Conservation (phyloP, 768 basidiomycete species). For the Termitomyces sp. region DNA sequence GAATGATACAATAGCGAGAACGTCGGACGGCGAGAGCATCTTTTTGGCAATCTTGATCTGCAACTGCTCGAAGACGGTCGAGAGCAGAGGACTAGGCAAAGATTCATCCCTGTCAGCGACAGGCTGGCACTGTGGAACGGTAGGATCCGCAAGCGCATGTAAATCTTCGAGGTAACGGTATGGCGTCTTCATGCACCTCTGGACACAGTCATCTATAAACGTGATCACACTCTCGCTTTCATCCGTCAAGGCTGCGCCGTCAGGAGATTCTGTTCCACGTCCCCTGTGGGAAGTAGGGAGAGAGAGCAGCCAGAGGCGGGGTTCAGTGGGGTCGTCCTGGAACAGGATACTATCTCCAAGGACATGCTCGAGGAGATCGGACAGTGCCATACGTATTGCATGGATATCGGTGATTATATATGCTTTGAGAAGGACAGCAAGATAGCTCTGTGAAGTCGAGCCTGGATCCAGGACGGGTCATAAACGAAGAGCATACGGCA, state of each 20-base stretch:
- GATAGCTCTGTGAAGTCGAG: slow-evolving; percentile 53
- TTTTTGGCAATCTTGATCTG: slow-evolving; percentile 57
- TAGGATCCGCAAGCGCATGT: slow-evolving; percentile 24
- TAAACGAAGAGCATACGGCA: not conserved
- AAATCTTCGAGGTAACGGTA: slow-evolving; percentile 82
- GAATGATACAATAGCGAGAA: slow-evolving; percentile 58
- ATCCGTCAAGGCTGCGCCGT: slow-evolving; percentile 46
- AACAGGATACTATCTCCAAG: slow-evolving; percentile 75
- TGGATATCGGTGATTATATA: slow-evolving; percentile 45
- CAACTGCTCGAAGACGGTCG: slow-evolving; percentile 77
- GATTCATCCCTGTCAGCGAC: slow-evolving; percentile 20
- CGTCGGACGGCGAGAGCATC: slow-evolving; percentile 52
- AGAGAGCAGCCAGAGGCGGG: slow-evolving; percentile 66
- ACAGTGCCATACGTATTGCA: slow-evolving; percentile 44
- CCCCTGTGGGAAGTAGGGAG: slow-evolving; percentile 44
- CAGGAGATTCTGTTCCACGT: slow-evolving; percentile 37
- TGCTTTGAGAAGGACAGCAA: slow-evolving; percentile 67
- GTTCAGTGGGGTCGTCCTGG: slow-evolving; percentile 68
- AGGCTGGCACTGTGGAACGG: not conserved
- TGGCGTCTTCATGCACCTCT: slow-evolving; percentile 76
- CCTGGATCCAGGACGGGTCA: slow-evolving; percentile 4
- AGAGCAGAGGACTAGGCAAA: slow-evolving; percentile 69
- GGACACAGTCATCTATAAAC: slow-evolving; percentile 85
- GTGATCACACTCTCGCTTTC: slow-evolving; percentile 51
- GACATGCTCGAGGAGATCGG: slow-evolving; percentile 53